Percentiles rank a stretch among this genome's conserved stretches.
These are phyloP conservation scores for Penicillium cataractarum DNA, from an alignment of 495 filamentous ascomycete species.

Conservation along the genomic window DNA sequence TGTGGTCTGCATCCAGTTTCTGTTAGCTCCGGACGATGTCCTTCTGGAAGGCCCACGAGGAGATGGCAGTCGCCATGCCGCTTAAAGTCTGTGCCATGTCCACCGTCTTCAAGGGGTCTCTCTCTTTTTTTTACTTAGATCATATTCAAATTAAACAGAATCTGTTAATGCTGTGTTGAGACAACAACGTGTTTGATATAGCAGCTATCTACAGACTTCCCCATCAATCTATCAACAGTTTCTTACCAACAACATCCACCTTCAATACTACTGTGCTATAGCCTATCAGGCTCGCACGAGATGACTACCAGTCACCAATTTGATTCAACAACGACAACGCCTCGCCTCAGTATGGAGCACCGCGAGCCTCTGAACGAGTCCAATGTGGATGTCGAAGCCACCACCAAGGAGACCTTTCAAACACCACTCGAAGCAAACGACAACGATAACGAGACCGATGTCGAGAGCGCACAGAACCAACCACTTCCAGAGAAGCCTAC, in stretches of 20 bases:
- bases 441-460: constrained; percentile 22
- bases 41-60: constrained; percentile 12
- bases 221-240: background rate
- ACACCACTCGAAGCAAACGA: constrained; percentile 5
- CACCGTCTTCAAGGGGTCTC: background rate
- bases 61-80: constrained; percentile 5
- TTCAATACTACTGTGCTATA: background rate
- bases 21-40: constrained; percentile 12
- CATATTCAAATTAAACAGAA: background rate
- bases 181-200: background rate
- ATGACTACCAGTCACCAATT: constrained; percentile 17
- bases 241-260: background rate
- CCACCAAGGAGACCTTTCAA: constrained; percentile 6
- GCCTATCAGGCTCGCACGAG: background rate
- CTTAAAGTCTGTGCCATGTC: constrained; percentile 12
- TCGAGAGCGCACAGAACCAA: constrained; percentile 21
- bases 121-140: background rate
- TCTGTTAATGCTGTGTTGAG: background rate
- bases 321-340: constrained; percentile 27
- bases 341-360: constrained; percentile 30
- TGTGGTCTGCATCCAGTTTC: background rate
- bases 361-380: constrained; percentile 9
- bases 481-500: constrained; percentile 17
- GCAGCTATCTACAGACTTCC: background rate
- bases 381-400: background rate